Evolutionary conservation across 192 early-diverging fungal species (phyloP).

Genomic region (Gaertneriomyces sp.): DNA sequence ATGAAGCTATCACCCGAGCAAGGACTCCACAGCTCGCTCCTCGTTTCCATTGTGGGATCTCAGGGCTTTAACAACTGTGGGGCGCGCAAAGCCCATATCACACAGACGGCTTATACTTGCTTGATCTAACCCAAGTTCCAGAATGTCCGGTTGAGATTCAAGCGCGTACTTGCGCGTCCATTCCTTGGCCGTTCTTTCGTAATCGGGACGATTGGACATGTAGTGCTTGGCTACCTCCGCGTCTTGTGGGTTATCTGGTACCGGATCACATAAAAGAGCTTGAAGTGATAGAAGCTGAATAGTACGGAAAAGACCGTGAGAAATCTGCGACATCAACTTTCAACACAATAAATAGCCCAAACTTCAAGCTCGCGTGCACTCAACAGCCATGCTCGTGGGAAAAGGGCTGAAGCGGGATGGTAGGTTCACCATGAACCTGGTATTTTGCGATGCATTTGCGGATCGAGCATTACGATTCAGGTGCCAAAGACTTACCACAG

Average conservation of each 20-base stretch:
- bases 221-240: conserved; percentile 51
- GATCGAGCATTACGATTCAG: no score
- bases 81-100: conserved; percentile 57
- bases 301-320: background rate
- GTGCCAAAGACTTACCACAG: conserved; percentile 24
- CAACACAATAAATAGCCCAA: background rate
- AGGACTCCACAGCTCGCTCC: conserved; percentile 45
- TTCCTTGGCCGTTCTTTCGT: conserved; percentile 45
- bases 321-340: background rate
- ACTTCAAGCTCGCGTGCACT: no score
- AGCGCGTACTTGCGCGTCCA: conserved; percentile 47
- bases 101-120: conserved; percentile 33
- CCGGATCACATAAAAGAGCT: conserved; percentile 50
- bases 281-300: conserved; percentile 47
- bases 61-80: conserved; percentile 38
- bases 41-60: conserved; percentile 38
- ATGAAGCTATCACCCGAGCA: conserved; percentile 10
- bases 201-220: conserved; percentile 38
- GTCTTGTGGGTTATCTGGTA: conserved; percentile 53
- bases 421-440: no score
- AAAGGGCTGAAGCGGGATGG: background rate
- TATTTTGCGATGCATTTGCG: no score
- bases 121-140: conserved; percentile 42
- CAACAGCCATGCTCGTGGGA: background rate
- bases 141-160: background rate